A percentile compares a stretch with the other conserved stretches of the same genome.
phyloP scores from a whole-genome alignment of 257 asterid species.

The Catharanthus roseus region DNA sequence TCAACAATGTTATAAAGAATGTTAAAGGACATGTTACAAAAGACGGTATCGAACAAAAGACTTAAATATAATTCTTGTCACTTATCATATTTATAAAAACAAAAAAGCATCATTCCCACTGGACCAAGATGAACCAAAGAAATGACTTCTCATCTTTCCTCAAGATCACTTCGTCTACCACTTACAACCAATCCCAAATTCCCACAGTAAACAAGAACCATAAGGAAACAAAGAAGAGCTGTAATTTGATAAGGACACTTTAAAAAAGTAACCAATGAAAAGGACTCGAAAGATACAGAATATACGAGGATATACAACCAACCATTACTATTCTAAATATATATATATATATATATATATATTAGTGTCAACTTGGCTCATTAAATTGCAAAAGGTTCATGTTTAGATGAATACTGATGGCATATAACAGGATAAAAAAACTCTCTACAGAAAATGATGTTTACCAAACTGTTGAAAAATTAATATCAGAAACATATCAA shows the following conservation, averaged over 20 bases:
- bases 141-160: background rate
- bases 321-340: too few species aligned
- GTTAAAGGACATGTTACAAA: too few species aligned
- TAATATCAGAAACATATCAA: background rate
- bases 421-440: conserved; percentile 8
- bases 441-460: conserved; percentile 16
- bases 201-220: background rate
- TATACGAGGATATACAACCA: too few species aligned
- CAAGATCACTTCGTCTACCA: background rate
- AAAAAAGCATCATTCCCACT: background rate
- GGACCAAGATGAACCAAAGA: background rate
- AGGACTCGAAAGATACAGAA: background rate
- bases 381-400: background rate
- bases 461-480: conserved; percentile 23
- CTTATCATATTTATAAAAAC: too few species aligned
- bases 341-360: too few species aligned
- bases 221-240: too few species aligned
- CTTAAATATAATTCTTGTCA: too few species aligned
- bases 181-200: background rate
- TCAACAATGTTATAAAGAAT: too few species aligned
- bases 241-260: too few species aligned
- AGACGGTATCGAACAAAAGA: too few species aligned
- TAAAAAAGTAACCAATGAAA: background rate
- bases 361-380: background rate
- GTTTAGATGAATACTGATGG: background rate